Evolutionary conservation across 345 rosid species (phyloP), one percentile per base, ranked within the genome.

Genomic region (Gossypium longicalyx): DNA sequence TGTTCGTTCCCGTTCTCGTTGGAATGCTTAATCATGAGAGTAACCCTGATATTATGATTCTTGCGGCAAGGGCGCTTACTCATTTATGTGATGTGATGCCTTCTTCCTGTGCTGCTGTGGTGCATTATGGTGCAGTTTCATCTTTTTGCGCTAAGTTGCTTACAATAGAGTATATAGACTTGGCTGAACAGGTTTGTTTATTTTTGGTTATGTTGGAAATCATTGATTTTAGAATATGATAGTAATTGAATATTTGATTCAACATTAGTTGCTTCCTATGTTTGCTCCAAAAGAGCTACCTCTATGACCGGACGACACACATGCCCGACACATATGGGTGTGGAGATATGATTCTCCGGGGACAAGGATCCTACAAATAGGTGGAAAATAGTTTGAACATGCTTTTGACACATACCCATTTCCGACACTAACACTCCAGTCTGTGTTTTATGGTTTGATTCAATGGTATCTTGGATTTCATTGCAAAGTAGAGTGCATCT

Each of bases 161-260:
- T 15, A 93, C 98, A 9, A 95, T 96, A 23, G 99, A 93, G 85
- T 96, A 96, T 74, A 96, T 96, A 98, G 99, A 96, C 84, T 84
- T 96, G 77, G 99, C 99, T 67, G 99, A 96, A 81, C 99, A 96
- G 98, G 99, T 96, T 75, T 2, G 85, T 67, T 77, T 51, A 2
- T 5, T 19, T 63, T 29, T 73, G 20, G 19, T 61, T 34, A 34
- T 34, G 41, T 34, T 34, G 41, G 41, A 34, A 34, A 34, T 34
- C 41, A 5, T 48, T 48, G 15, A 12, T 2, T 6, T 49, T 65
- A 10, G 58, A 29, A 48, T 16, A 60, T 51, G 13, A 22, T 2
- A 3, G 34, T 19, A 51, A 20, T 51, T 51, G 10, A 15, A 20
- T 13, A 52, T 27, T 52, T 23, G 38, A 47, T 22, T 67, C 5